A percentile compares a stretch with the other conserved stretches of the same genome.
Conservation (phyloP, 306 rosid genomes). For the Morella rubra region DNA sequence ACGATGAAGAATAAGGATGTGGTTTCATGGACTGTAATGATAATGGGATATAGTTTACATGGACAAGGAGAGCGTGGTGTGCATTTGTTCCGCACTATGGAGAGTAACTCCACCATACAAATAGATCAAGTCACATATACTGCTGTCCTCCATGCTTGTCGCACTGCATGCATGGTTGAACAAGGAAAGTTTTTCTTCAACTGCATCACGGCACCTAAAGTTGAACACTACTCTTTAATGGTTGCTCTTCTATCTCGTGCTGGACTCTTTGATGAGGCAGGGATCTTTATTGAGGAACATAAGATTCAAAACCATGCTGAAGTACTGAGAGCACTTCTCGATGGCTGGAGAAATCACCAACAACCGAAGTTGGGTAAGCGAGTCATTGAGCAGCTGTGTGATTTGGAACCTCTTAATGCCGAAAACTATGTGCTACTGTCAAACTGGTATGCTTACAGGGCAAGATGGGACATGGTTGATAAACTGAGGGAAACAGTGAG, state of each 20-base stretch:
- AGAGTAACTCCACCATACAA: slow-evolving; percentile 26
- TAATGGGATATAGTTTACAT: slow-evolving; percentile 60
- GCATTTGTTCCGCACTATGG: slow-evolving; percentile 45
- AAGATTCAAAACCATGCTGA: slow-evolving; percentile 39
- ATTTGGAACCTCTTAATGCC: slow-evolving; percentile 62
- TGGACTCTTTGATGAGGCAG: slow-evolving; percentile 48
- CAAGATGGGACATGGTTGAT: slow-evolving; percentile 45
- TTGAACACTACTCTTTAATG: slow-evolving; percentile 37
- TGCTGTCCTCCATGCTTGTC: slow-evolving; percentile 67
- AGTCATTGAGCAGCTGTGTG: slow-evolving; percentile 57
- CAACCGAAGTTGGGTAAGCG: slow-evolving; percentile 40
- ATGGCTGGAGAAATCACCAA: slow-evolving; percentile 63
- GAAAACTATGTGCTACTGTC: slow-evolving; percentile 58
- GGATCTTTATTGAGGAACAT: slow-evolving; percentile 37
- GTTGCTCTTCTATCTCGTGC: slow-evolving; percentile 57
- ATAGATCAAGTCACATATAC: slow-evolving; percentile 47
- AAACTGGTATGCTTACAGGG: slow-evolving; percentile 56
- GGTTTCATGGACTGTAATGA: slow-evolving; percentile 67
- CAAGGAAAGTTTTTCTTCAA: slow-evolving; percentile 53
- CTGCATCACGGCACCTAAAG: slow-evolving; percentile 44
- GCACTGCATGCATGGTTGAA: slow-evolving; percentile 50
- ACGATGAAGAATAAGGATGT: slow-evolving; percentile 44
- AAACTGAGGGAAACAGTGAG: slow-evolving; percentile 35
- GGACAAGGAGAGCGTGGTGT: slow-evolving; percentile 61
- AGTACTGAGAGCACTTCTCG: slow-evolving; percentile 51